Conservation (phyloP, 148 eudicot genomes). For the Rhododendron henanense region DNA sequence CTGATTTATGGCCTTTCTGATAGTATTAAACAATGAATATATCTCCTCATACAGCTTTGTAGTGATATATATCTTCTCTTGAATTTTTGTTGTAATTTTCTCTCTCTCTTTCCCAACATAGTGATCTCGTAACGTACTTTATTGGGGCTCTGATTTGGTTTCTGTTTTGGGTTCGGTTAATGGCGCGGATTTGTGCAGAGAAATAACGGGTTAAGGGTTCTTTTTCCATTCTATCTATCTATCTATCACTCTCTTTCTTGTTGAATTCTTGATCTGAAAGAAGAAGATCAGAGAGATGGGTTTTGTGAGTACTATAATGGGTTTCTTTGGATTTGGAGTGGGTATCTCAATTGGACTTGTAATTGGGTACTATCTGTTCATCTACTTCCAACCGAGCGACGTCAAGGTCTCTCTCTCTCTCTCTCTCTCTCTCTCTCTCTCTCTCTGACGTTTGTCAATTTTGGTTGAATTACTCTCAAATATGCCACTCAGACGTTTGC, state of each 20-base stretch:
- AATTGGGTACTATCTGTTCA: slow-evolving; percentile 74
- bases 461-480: neutral
- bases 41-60: neutral
- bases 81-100: neutral
- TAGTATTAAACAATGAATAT: too few relatives aligned
- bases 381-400: slow-evolving; percentile 65
- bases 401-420: slow-evolving; percentile 53
- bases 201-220: neutral
- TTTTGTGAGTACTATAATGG: slow-evolving; percentile 58
- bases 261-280: slow-evolving; percentile 10
- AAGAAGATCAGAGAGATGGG: slow-evolving; percentile 58
- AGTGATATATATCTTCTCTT: neutral
- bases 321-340: slow-evolving; percentile 78
- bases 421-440: neutral
- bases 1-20: neutral
- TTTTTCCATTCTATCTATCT: neutral
- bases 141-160: neutral
- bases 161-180: neutral
- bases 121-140: neutral
- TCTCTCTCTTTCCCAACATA: neutral
- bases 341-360: slow-evolving; percentile 69
- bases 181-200: neutral
- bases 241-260: neutral
- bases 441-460: neutral
- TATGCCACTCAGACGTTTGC: neutral